Evolutionary conservation across 495 filamentous ascomycete genomes (phyloP).

Genomic region (Talaromyces wortmannii): DNA sequence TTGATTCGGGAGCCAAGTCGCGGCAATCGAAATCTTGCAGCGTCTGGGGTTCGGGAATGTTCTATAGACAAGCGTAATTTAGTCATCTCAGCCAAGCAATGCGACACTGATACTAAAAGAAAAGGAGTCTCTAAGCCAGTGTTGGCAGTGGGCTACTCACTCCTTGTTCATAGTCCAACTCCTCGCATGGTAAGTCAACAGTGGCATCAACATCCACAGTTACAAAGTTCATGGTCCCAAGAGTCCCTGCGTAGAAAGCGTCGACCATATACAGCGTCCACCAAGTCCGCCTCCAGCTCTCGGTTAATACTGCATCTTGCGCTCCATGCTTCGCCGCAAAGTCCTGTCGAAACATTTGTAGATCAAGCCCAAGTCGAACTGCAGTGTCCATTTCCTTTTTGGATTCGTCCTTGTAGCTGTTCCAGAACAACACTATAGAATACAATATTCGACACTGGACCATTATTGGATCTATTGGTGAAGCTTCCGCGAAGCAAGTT

Average conservation of each 20-base stretch:
- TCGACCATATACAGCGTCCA: constrained; percentile 27
- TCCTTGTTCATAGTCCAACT: constrained; percentile 58
- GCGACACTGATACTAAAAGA: background rate
- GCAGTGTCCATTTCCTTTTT: constrained; percentile 15
- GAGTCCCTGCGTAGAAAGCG: constrained; percentile 20
- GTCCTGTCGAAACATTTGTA: constrained; percentile 14
- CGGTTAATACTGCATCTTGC: constrained; percentile 14
- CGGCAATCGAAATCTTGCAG: constrained; percentile 67
- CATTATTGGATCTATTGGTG: constrained; percentile 31
- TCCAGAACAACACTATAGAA: constrained; percentile 26
- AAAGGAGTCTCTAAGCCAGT: background rate
- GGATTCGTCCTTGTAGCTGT: constrained; percentile 16
- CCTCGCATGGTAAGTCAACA: constrained; percentile 69
- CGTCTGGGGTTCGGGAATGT: constrained; percentile 53
- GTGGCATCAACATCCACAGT: constrained; percentile 49
- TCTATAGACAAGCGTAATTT: constrained; percentile 28
- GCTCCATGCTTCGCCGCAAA: constrained; percentile 13
- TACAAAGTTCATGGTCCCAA: constrained; percentile 32
- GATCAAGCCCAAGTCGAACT: constrained; percentile 28
- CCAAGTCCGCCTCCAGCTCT: constrained; percentile 31
- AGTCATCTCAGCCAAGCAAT: background rate
- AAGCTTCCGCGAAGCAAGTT: constrained; percentile 47
- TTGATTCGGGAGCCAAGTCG: constrained; percentile 52
- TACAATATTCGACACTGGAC: constrained; percentile 25
- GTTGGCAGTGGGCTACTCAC: constrained; percentile 32